Base-by-base conservation (phyloP, 305 asterid genomes). In the Fraxinus baroniana region DNA sequence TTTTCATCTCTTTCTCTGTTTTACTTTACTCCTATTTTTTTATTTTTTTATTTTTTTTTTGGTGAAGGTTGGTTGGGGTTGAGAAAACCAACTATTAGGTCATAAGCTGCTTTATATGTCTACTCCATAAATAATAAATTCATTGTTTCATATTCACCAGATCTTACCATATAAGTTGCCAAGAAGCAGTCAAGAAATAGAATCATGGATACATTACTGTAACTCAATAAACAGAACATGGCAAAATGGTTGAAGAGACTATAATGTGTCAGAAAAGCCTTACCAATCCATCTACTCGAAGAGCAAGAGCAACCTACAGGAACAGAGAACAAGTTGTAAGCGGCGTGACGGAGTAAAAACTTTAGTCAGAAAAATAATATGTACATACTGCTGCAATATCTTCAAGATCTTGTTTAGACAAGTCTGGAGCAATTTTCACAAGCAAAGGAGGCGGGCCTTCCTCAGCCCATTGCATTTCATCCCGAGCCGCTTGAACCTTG, bases 391-490 rank as follows among this genome's bases (percentile, higher is more conserved):
- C 97, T 86, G 97, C 99, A 86, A 96, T 93, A 81, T 96, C 99
- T 93, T 96, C 98, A 68, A 96, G 96, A 84, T 96, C 98, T 85
- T 96, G 98, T 79, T 88, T 91, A 52, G 99, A 96, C 86, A 96
- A 89, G 82, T 96, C 98, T 22, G 98, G 99, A 78, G 98, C 99
- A 79, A 96, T 96, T 91, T 94, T 96, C 76, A 94, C 98, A 32
- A 96, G 98, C 87, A 96, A 86, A 0, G 98, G 98, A 17, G 98
- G 98, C 52, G 98, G 98, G 17, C 99, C 98, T 79, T 96, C 98
- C 82, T 96, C 99, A 79, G 95, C 98, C 99, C 99, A 94, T 91
- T 96, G 98, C 99, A 94, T 96, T 89, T 96, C 99, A 84, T 96
- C 99, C 49, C 98, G 96, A 79, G 97, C 98, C 20, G 96, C 99